phyloP scores from a whole-genome alignment of 805 yeast genomes.

The Candida stauntonica region DNA sequence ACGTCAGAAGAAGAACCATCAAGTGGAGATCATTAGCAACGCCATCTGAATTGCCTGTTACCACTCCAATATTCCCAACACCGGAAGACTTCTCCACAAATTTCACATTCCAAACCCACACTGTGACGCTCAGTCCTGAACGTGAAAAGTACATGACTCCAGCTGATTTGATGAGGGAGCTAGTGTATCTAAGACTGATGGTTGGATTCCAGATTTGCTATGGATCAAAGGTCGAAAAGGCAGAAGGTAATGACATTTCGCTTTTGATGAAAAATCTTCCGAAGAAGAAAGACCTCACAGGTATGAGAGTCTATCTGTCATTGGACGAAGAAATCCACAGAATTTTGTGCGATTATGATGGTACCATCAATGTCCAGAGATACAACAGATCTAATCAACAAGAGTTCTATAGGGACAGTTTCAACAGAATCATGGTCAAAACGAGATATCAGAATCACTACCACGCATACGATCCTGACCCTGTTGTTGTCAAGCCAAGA shows the following conservation, averaged over 20 bases:
- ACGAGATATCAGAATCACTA: slow-evolving; percentile 75
- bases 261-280: slow-evolving; percentile 57
- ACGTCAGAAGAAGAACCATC: slow-evolving; percentile 59
- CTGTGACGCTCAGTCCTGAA: slow-evolving; percentile 58
- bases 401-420: slow-evolving; percentile 28
- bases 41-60: slow-evolving; percentile 88
- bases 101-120: slow-evolving; percentile 80
- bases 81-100: slow-evolving; percentile 62
- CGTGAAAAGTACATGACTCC: slow-evolving; percentile 49
- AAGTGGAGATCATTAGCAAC: slow-evolving; percentile 93
- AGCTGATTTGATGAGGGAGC: slow-evolving; percentile 70
- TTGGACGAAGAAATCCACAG: slow-evolving; percentile 84
- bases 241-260: slow-evolving; percentile 58
- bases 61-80: slow-evolving; percentile 74
- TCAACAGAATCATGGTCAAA: slow-evolving; percentile 57
- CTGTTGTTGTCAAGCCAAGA: slow-evolving; percentile 47
- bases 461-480: slow-evolving; percentile 51
- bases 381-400: slow-evolving; percentile 42
- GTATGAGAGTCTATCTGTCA: slow-evolving; percentile 67
- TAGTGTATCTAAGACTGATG: slow-evolving; percentile 77
- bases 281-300: slow-evolving; percentile 37
- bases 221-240: slow-evolving; percentile 59
- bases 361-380: slow-evolving; percentile 73
- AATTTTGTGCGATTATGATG: slow-evolving; percentile 66
- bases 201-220: slow-evolving; percentile 89